Conservation (phyloP, 116 monocot genomes). For the Trichopus zeylanicus region DNA sequence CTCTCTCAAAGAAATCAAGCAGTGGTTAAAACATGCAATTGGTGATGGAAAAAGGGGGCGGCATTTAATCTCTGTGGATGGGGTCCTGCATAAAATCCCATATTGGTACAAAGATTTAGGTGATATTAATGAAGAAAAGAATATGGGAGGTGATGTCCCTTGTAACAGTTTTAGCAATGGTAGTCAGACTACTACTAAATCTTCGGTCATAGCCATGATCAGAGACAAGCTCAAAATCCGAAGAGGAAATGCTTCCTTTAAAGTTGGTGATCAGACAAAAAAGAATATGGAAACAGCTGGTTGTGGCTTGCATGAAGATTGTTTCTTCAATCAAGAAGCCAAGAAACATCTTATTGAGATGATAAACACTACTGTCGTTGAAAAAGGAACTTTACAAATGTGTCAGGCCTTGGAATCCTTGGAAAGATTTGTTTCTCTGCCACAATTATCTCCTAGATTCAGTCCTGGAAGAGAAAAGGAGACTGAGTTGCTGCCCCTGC, state of each 20-base stretch:
- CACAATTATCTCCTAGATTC: constrained; percentile 36
- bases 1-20: constrained; percentile 62
- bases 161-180: constrained; percentile 5
- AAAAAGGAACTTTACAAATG: constrained; percentile 8
- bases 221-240: constrained; percentile 8
- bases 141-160: background rate
- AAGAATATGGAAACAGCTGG: constrained; percentile 2
- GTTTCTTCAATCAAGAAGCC: constrained; percentile 49
- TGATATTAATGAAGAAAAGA: constrained; percentile 6
- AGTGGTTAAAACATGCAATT: constrained; percentile 36
- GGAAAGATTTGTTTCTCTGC: constrained; percentile 33
- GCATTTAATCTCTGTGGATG: constrained; percentile 25
- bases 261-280: too few species aligned
- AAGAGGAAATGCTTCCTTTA: constrained; percentile 3
- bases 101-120: constrained; percentile 14
- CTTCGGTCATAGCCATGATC: constrained; percentile 6
- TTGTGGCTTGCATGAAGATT: constrained; percentile 10
- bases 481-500: constrained; percentile 10
- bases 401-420: constrained; percentile 24
- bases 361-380: constrained; percentile 17
- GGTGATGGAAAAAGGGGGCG: constrained; percentile 42
- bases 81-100: constrained; percentile 31
- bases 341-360: constrained; percentile 55
- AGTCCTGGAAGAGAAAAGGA: constrained; percentile 34
- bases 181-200: constrained; percentile 8